Evolutionary conservation across 805 yeast species (phyloP).

Genomic region (Myxozyma sirexii): DNA sequence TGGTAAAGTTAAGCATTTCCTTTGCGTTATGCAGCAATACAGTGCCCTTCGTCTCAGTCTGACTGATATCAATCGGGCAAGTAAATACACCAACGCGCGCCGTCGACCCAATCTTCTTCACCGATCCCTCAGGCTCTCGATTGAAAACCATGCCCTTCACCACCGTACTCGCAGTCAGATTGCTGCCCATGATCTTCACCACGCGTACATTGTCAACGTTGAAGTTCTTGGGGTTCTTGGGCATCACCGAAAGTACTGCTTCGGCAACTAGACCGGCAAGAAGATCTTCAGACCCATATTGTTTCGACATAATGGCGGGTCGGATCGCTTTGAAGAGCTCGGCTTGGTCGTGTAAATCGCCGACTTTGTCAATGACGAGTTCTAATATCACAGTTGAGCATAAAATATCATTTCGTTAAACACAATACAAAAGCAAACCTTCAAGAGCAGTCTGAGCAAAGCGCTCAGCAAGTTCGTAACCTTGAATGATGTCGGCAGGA

Average conservation of each 20-base stretch:
- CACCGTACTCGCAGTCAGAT: constrained; percentile 72
- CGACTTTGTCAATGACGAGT: constrained; percentile 62
- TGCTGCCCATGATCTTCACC: constrained; percentile 94
- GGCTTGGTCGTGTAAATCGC: constrained; percentile 55
- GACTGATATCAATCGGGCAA: constrained; percentile 90
- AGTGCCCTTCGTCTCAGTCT: constrained; percentile 98
- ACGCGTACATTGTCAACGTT: constrained; percentile 94
- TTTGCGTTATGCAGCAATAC: constrained; percentile 93
- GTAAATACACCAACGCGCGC: constrained; percentile 92
- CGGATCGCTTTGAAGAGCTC: constrained; percentile 72
- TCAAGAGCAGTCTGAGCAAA: constrained; percentile 57
- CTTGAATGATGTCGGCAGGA: constrained; percentile 90
- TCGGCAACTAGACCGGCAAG: constrained; percentile 79
- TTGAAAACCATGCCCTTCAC: constrained; percentile 98
- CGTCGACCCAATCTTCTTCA: constrained; percentile 61
- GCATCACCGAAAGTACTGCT: constrained; percentile 77
- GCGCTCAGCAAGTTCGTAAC: constrained; percentile 84
- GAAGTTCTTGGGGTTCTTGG: constrained; percentile 66
- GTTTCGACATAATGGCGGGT: constrained; percentile 91
- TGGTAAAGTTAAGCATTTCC: constrained; percentile 94
- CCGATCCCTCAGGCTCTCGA: constrained; percentile 87
- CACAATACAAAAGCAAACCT: constrained; percentile 8
- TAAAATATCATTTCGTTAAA: background rate
- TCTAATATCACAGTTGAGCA: constrained; percentile 8
- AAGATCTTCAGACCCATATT: constrained; percentile 82